Evolutionary conservation across 805 yeast genomes (phyloP).

Genomic region (Suhomyces sp.): DNA sequence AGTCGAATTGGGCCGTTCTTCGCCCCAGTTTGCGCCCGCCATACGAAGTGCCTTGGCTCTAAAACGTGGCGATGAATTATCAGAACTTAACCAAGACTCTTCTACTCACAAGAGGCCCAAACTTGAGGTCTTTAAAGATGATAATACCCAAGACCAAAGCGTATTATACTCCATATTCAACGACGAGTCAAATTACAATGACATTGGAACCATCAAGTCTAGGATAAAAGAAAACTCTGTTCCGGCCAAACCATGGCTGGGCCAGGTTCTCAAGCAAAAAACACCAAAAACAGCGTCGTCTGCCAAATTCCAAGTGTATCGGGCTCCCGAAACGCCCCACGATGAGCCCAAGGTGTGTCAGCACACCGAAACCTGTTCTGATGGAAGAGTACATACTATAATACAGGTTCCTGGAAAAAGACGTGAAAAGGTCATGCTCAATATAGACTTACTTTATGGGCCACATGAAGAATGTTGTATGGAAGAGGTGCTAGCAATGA

Average conservation of each 20-base stretch:
- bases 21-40: conserved; percentile 25
- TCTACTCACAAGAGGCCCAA: conserved; percentile 23
- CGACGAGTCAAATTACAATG: conserved; percentile 37
- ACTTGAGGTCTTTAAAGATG: conserved; percentile 44
- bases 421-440: conserved; percentile 57
- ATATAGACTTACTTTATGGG: conserved; percentile 53
- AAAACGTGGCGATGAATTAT: conserved; percentile 31
- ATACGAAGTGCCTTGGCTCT: conserved; percentile 24
- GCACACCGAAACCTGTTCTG: conserved; percentile 7
- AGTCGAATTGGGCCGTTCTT: conserved; percentile 10
- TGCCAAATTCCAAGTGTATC: conserved; percentile 28
- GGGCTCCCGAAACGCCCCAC: conserved; percentile 16
- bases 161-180: conserved; percentile 24
- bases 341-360: conserved; percentile 4
- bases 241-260: conserved; percentile 58
- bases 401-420: conserved; percentile 56
- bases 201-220: conserved; percentile 46
- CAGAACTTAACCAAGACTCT: conserved; percentile 8
- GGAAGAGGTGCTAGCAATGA: conserved; percentile 60
- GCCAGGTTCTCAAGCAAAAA: conserved; percentile 55
- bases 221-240: conserved; percentile 64
- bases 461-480: conserved; percentile 56
- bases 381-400: conserved; percentile 45
- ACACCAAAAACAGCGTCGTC: conserved; percentile 15
- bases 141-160: conserved; percentile 10